A percentile compares a stretch with the other conserved stretches of the same genome.
Evolutionary conservation across 768 basidiomycete species (phyloP).

Genomic region (Pisolithus tinctorius): DNA sequence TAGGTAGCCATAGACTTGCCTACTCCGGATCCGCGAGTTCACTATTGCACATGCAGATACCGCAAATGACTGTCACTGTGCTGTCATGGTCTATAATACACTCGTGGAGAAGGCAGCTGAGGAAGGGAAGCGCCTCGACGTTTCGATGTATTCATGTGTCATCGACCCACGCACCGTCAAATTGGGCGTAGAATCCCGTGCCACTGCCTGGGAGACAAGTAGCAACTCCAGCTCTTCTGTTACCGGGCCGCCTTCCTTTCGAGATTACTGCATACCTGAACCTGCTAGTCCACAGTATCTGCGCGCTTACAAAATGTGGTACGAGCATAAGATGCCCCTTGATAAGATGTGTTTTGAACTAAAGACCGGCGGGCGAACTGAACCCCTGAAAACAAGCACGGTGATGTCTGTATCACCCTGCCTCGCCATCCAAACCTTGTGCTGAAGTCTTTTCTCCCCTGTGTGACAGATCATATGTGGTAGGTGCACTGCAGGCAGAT

Average conservation of each 20-base stretch:
- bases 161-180: conserved; percentile 14
- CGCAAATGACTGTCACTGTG: conserved; percentile 46
- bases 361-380: conserved; percentile 21
- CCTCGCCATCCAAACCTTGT: background rate
- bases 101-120: conserved; percentile 28
- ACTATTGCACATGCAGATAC: conserved; percentile 31
- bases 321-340: conserved; percentile 27
- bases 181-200: background rate
- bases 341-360: conserved; percentile 34
- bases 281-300: conserved; percentile 31
- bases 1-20: conserved; percentile 8
- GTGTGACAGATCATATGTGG: conserved; percentile 34
- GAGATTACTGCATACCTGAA: conserved; percentile 20
- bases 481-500: conserved; percentile 36
- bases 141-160: conserved; percentile 20
- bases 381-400: conserved; percentile 39
- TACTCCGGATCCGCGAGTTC: background rate
- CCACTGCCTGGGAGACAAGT: background rate
- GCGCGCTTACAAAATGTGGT: conserved; percentile 43
- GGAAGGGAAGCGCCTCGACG: conserved; percentile 12
- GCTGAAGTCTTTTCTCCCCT: background rate
- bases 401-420: conserved; percentile 34
- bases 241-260: conserved; percentile 4
- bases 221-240: background rate
- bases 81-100: conserved; percentile 36